Evolutionary conservation across 73 alveolate genomes (phyloP), one percentile per base, ranked within the genome.

Genomic region (Paramecium biaurelia): DNA sequence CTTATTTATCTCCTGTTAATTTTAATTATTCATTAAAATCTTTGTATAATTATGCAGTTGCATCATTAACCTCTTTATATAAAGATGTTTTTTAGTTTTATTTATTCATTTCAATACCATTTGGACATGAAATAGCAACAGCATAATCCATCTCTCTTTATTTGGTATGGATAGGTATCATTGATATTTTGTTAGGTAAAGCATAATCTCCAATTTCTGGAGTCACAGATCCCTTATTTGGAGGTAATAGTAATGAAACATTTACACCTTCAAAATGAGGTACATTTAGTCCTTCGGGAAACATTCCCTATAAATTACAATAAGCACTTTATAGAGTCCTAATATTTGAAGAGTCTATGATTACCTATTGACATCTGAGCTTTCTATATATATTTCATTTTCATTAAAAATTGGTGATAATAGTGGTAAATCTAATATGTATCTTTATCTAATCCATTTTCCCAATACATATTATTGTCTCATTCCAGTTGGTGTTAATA

Each of bases 391-490:
- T 30, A 98, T 96, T 92, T 96, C 96, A 85, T 95, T 94, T 24
- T 97, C 97, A 35, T 96, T 93, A 89, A 92, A 95, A 15, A 57
- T 92, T 37, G 92, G 90, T 24, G 93, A 82, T 70, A 98, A 85
- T 30, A 96, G 92, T 45, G 92, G 56, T 30, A 70, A 85, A 20
- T 90, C 35, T 38, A 93, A 86, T 11, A 95, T 92, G 86, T 95
- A 97, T 95, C 94, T 93, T 38, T 85, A 72, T 92, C 99, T 85
- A 84, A 94, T 49, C 92, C 94, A 74, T 42, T 92, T 85, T 12
- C 99, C 99, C 24, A 96, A 76, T 35, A 95, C 94, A 86, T 92
- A 94, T 45, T 96, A 96, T 86, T 96, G 85, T 79, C 99, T 85
- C 92, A 94, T 92, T 5, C 99, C 99, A 30, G 93, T 74, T n/a